Percentiles rank a stretch among this genome's conserved stretches.
These are phyloP conservation scores for Aegilops sharonensis DNA, from an alignment of 176 grass and related monocot genomes.

Conservation along the genomic window DNA sequence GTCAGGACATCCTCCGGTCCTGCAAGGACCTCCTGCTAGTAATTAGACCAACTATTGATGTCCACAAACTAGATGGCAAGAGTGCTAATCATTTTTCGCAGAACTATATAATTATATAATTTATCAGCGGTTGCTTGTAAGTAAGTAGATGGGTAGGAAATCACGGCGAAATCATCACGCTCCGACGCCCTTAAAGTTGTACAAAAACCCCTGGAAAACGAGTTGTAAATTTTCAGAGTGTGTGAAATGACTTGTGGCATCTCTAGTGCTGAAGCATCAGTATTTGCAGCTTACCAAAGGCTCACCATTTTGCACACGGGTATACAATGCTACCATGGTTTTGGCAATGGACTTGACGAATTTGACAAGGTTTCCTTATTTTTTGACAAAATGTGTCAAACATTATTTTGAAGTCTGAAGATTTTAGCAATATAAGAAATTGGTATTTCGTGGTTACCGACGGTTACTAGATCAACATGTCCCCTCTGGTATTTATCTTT, in stretches of 20 bases:
- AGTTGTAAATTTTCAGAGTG: not conserved
- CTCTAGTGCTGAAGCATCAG: not conserved
- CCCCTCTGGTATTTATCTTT: too few relatives aligned
- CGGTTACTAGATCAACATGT: too few relatives aligned
- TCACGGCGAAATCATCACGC: not conserved
- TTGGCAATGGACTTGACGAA: not conserved
- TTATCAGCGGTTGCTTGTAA: slow-evolving; percentile 11
- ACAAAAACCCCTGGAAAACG: not conserved
- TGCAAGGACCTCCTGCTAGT: slow-evolving; percentile 40
- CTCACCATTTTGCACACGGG: not conserved
- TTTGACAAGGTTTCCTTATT: too few relatives aligned
- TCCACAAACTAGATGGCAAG: not conserved
- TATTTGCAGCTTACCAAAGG: not conserved
- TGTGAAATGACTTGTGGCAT: not conserved
- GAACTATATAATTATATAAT: not conserved
- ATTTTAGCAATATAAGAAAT: too few relatives aligned
- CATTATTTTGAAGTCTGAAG: too few relatives aligned
- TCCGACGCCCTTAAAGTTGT: not conserved
- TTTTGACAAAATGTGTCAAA: too few relatives aligned
- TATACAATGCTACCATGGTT: not conserved
- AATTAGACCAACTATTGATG: not conserved
- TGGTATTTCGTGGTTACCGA: too few relatives aligned
- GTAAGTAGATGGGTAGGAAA: slow-evolving; percentile 28
- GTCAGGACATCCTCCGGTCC: slow-evolving; percentile 60
- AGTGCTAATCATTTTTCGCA: slow-evolving; percentile 12